phyloP scores from a whole-genome alignment of 345 rosid genomes.

The Linum lewisii region DNA sequence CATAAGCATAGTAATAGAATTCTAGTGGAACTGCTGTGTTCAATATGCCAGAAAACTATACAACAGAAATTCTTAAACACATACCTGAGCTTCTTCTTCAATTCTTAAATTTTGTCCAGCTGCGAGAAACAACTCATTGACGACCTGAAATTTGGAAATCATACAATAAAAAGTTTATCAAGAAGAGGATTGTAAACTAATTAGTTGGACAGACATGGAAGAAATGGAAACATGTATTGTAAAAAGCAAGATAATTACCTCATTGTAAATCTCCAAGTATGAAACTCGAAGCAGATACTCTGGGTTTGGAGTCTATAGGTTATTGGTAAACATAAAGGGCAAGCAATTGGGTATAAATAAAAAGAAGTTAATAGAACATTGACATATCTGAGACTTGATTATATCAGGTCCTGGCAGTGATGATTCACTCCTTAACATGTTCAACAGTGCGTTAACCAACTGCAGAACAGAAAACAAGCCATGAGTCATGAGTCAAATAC shows the following conservation, averaged over 20 bases:
- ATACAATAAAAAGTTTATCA: conserved; percentile 12
- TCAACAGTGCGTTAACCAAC: too few relatives aligned
- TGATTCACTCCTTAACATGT: too few relatives aligned
- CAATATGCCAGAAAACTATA: too few relatives aligned
- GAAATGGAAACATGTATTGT: conserved; percentile 5
- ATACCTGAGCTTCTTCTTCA: conserved; percentile 96
- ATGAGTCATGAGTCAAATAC: too few relatives aligned
- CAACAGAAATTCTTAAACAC: too few relatives aligned
- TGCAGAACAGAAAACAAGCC: too few relatives aligned
- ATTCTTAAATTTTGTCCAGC: conserved; percentile 94
- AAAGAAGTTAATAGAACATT: too few relatives aligned
- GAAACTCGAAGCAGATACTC: conserved; percentile 97
- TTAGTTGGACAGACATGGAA: conserved; percentile 6
- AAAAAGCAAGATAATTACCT: conserved; percentile 44
- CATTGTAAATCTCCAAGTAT: conserved; percentile 94
- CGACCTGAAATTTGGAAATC: conserved; percentile 50
- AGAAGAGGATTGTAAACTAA: conserved; percentile 12
- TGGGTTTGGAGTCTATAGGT: conserved; percentile 68
- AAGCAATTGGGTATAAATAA: conserved; percentile 9
- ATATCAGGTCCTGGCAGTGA: too few relatives aligned
- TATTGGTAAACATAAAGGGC: conserved; percentile 11
- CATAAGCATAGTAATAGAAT: too few relatives aligned
- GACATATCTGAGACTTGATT: too few relatives aligned
- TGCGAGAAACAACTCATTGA: conserved; percentile 89
- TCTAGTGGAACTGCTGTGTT: too few relatives aligned